Base-by-base conservation (phyloP, 345 rosid species). In the Lumnitzera racemosa region DNA sequence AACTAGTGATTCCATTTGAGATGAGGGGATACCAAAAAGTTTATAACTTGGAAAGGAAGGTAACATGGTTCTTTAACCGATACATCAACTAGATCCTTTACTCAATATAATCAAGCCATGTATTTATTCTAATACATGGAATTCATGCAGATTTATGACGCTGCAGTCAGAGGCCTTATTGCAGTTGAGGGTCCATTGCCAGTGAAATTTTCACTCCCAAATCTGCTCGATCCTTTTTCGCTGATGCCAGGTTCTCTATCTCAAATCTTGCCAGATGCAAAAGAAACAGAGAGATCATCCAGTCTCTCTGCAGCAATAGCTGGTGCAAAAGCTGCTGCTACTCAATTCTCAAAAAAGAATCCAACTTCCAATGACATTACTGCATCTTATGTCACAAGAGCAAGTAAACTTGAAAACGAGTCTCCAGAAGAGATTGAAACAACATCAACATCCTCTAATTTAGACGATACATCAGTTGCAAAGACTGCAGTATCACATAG, bases 21-120 rank as follows among this genome's bases (percentile, higher is more conserved):
- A 90, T 94, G 99, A 79, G 97, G 43, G 99, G 96, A 13, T 81
- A 53, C 74, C 96, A 94, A 58, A 66, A 94, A 25, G 88, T 90
- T 63, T 94, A 84, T 78, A 94, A 94, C 83, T 70, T 94, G 83
- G 97, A 90, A 79, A 94, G 71, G 68, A 94, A 84, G 97, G 99
- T 90, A 77, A 41, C 12, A 46, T 13, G 29, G 16, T 6, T 56
- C 7, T 49, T 27, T 17, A 27, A 63, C 29, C 20, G 46, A n/a
- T 52, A 24, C 9, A n/a, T 52, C 7, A 29, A 29, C 36, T 3
- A 3, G 36, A 29, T 29, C 54, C 15, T n/a, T 12, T 52, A 6
- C 24, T 52, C 24, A 10, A 13, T 24, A n/a, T 52, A 24, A 16
- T 17, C 20, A 24, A n/a, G 55, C 20, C 55, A n/a, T 10, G 24